Evolutionary conservation across 2,329 filamentous ascomycete genomes (phyloP).

Genomic region (Cephalotrichum gorgonifer): DNA sequence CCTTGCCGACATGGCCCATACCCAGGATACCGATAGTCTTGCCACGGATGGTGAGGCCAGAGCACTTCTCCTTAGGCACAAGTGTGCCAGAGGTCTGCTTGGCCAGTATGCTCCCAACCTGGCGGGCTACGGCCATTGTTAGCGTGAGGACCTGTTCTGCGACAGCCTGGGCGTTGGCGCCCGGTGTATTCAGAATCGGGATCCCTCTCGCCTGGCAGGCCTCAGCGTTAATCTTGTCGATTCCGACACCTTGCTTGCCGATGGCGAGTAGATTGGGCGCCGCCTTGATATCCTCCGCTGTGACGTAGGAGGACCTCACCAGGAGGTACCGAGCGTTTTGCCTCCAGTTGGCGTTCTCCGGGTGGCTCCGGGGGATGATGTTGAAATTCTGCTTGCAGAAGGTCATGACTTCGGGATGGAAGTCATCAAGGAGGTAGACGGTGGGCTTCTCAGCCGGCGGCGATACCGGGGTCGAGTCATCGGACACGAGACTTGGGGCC

Average conservation of each 20-base stretch:
- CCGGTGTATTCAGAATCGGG: conserved; percentile 70
- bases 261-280: conserved; percentile 27
- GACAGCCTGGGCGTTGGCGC: conserved; percentile 70
- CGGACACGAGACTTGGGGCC: conserved; percentile 4
- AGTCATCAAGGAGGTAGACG: conserved; percentile 27
- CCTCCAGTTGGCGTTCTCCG: conserved; percentile 25
- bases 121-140: conserved; percentile 42
- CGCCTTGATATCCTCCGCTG: conserved; percentile 24
- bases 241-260: conserved; percentile 50
- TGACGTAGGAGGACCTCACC: conserved; percentile 23
- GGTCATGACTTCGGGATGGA: conserved; percentile 23
- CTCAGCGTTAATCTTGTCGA: conserved; percentile 72
- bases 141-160: conserved; percentile 70
- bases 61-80: conserved; percentile 28
- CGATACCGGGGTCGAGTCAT: neutral
- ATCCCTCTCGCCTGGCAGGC: conserved; percentile 63
- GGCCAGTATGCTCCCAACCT: neutral
- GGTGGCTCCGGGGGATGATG: conserved; percentile 21
- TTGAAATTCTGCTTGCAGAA: conserved; percentile 26
- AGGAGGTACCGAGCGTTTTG: conserved; percentile 27
- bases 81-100: conserved; percentile 17
- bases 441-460: conserved; percentile 19
- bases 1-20: conserved; percentile 27
- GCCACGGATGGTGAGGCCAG: conserved; percentile 21
- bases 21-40: conserved; percentile 26